Evolutionary conservation across 495 filamentous ascomycete species (phyloP).

Genomic region (Penicillium argentinense): DNA sequence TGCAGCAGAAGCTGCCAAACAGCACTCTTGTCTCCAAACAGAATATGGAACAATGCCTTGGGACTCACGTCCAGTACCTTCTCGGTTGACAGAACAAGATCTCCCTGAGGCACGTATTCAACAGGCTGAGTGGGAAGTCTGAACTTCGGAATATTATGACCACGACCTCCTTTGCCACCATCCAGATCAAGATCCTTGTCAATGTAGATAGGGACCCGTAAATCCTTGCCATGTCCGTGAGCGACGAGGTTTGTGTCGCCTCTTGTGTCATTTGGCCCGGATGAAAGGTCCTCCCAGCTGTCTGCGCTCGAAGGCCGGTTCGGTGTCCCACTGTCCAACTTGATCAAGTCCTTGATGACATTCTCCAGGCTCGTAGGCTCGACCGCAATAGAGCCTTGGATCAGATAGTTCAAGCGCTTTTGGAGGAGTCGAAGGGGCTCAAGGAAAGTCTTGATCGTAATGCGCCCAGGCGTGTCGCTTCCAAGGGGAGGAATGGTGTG

Average conservation of each 20-base stretch:
- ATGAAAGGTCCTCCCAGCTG: conserved; percentile 89
- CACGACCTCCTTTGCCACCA: conserved; percentile 32
- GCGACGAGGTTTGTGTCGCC: conserved; percentile 14
- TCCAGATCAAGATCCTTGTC: conserved; percentile 60
- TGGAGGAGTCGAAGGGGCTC: conserved; percentile 83
- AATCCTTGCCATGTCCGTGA: conserved; percentile 48
- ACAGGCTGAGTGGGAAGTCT: conserved; percentile 82
- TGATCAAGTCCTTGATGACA: conserved; percentile 63
- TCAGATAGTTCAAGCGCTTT: conserved; percentile 76
- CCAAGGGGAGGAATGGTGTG: conserved; percentile 69
- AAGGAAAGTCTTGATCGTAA: conserved; percentile 89
- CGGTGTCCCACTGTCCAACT: conserved; percentile 64
- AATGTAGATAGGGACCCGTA: conserved; percentile 60
- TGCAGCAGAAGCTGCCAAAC: conserved; percentile 91
- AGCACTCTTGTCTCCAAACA: conserved; percentile 93
- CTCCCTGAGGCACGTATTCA: conserved; percentile 76
- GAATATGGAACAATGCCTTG: conserved; percentile 91
- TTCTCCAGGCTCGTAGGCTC: conserved; percentile 61
- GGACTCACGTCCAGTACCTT: conserved; percentile 82
- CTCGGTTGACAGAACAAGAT: conserved; percentile 69
- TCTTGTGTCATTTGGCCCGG: conserved; percentile 47
- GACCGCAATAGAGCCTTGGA: conserved; percentile 70
- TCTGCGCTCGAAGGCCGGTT: conserved; percentile 71
- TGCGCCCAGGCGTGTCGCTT: conserved; percentile 62
- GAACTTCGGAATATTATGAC: conserved; percentile 68